These are phyloP conservation scores for Scutellaria galericulata DNA, from an alignment of 257 asterid genomes.

Conservation along the genomic window DNA sequence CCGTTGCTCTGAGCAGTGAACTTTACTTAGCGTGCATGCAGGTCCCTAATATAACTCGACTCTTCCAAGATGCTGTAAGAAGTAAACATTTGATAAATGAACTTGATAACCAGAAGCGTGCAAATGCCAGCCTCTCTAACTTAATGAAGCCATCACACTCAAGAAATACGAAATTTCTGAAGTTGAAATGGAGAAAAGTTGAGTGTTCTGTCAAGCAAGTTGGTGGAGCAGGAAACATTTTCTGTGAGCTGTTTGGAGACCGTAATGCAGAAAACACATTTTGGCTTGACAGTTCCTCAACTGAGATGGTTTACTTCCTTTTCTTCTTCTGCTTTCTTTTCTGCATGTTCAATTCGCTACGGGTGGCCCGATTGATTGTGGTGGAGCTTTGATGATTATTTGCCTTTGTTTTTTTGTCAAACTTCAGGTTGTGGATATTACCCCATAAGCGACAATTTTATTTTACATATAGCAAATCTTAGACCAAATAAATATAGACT, in stretches of 20 bases:
- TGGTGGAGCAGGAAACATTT: conserved; percentile 83
- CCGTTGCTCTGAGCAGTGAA: conserved; percentile 81
- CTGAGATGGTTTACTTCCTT: conserved; percentile 69
- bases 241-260: conserved; percentile 71
- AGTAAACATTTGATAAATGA: conserved; percentile 53
- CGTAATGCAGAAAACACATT: conserved; percentile 67
- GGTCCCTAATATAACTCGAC: conserved; percentile 63
- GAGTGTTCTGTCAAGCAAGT: conserved; percentile 57
- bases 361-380: background rate
- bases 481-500: background rate
- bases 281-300: conserved; percentile 98
- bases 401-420: background rate
- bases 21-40: conserved; percentile 91
- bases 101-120: conserved; percentile 45
- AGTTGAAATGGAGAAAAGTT: conserved; percentile 85
- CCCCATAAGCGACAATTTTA: background rate
- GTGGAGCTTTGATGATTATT: background rate
- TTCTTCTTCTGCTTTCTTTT: conserved; percentile 13
- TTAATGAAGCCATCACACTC: conserved; percentile 45
- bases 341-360: conserved; percentile 15
- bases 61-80: conserved; percentile 57
- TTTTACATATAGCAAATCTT: conserved; percentile 1
- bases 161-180: conserved; percentile 52
- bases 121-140: conserved; percentile 40
- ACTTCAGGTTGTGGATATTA: conserved; percentile 9